Evolutionary conservation across 2,329 filamentous ascomycete species (phyloP), one percentile per base, ranked within the genome.

Genomic region (Dactylellina sp.): DNA sequence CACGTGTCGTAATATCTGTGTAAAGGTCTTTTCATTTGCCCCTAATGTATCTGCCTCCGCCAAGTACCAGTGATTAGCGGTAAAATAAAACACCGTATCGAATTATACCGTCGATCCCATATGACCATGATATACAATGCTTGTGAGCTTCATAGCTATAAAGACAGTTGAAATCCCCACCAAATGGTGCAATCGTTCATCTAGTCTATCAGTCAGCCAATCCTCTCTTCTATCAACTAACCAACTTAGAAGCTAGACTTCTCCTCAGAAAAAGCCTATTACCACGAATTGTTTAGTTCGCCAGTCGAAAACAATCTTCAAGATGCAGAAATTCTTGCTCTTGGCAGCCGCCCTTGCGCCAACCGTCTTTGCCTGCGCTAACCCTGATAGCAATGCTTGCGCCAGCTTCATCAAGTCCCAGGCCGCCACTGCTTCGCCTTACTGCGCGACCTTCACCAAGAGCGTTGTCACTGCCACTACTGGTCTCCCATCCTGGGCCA

Each of bases 391-490:
- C 2, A 79, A 81, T 63, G 7, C 76, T 1, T 81, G 80, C 47
- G 80, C 80, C 35, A 80, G 78, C 28, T 80, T 78, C 68, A 80
- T 81, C 75, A 78, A 63, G 32, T 44, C 49, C 14, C 57, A 71
- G 7, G 42, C 60, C 53, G 56, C 59, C 5, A 57, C 25, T 11
- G 62, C 75, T 22, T 75, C 71, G 18, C 50, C 71, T 2, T 76
- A 20, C 60, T 77, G 72, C 47, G 72, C 57, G 14, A 75, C 64
- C 24, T 76, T 75, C 20, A 50, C 75, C 5, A 65, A 75, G 44
- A 56, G 47, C 32, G 22, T 52, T 7, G 71, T 64, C 20, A 79
- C 79, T 7, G 78, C 79, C 18, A 78, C 79, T 11, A 76, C 80
- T 0, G 77, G 70, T 24, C 66, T 72, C n/a, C 66, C 66, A 53